Base-by-base conservation (phyloP, 2,329 filamentous ascomycete species). In the Boeremia lycopersici region DNA sequence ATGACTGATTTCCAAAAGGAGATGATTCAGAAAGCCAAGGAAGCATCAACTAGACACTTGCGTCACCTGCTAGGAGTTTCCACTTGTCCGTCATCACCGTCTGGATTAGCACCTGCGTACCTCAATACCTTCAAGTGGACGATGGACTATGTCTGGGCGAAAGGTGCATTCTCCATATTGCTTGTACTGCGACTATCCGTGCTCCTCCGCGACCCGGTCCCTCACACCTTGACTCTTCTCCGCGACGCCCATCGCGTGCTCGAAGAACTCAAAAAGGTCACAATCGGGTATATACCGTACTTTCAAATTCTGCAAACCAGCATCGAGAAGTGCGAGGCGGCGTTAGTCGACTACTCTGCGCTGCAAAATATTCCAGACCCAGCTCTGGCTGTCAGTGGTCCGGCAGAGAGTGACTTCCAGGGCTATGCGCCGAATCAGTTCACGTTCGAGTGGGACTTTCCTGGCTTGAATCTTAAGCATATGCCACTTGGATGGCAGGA, bases 121-220 rank as follows among this genome's bases (percentile, higher is more conserved):
- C 76, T 84, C 8, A 76, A 74, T 12, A 81, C 79, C 13, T 77
- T 84, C 30, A 78, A 76, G 28, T 84, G 80, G 59, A 81, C 82
- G 0, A 82, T 83, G 77, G 81, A 84, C 49, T 84, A 84, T 54
- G 82, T 84, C 17, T 84, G 82, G 82, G 82, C 82, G 0, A 85
- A 85, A 63, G 82, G 80, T 45, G 81, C 82, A 0, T 84, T 84
- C 56, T 84, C 81, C n/a, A 81, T 84, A 39, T 69, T 84, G 2
- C 72, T 85, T 1, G 76, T 84, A 1, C 76, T 85, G 2, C 83
- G 82, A 52, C 72, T 84, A 3, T 78, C 80, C 0, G 76, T 81
- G 0, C 73, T 84, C 1, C 69, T 84, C 0, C 78, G 78, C 0
- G 78, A 81, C 8, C 65, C 63, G 33, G 72, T 63, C 19, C 64